These are phyloP conservation scores for Iris pallida DNA, from an alignment of 116 monocot genomes.

Conservation along the genomic window DNA sequence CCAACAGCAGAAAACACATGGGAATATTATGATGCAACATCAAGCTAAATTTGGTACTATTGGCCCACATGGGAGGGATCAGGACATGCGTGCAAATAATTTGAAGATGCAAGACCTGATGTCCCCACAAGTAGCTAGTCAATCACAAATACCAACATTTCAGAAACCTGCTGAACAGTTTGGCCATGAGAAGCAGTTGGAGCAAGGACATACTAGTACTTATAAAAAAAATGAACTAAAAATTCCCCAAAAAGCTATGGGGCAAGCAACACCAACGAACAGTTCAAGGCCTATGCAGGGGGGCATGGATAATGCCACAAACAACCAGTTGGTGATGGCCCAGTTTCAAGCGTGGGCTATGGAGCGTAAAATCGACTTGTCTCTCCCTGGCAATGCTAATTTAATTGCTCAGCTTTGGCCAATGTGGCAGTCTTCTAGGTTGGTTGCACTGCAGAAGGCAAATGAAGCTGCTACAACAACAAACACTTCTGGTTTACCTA, in stretches of 20 bases:
- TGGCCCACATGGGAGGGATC: constrained; percentile 14
- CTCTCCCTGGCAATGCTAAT: constrained; percentile 63
- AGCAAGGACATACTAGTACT: constrained; percentile 19
- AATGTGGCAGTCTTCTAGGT: constrained; percentile 46
- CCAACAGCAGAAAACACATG: constrained; percentile 55
- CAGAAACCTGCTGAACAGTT: constrained; percentile 40
- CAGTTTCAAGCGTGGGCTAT: constrained; percentile 90
- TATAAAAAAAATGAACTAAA: constrained; percentile 46
- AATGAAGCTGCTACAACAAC: constrained; percentile 29
- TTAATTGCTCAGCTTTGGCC: constrained; percentile 67
- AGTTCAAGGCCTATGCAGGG: constrained; percentile 32
- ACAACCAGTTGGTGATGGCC: constrained; percentile 43
- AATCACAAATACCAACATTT: constrained; percentile 28
- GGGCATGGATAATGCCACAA: constrained; percentile 32
- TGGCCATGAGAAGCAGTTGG: constrained; percentile 35
- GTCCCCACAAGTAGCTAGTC: constrained; percentile 44
- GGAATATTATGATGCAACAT: constrained; percentile 36
- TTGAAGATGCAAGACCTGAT: constrained; percentile 75
- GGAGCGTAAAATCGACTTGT: constrained; percentile 74
- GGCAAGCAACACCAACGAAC: constrained; percentile 27
- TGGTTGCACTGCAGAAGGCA: constrained; percentile 45
- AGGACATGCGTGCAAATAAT: constrained; percentile 23
- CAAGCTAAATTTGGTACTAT: constrained; percentile 31
- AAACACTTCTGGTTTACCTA: constrained; percentile 25
- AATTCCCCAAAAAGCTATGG: constrained; percentile 30